These are phyloP conservation scores for Durotheca rogersii DNA, from an alignment of 495 filamentous ascomycete species.

Conservation along the genomic window DNA sequence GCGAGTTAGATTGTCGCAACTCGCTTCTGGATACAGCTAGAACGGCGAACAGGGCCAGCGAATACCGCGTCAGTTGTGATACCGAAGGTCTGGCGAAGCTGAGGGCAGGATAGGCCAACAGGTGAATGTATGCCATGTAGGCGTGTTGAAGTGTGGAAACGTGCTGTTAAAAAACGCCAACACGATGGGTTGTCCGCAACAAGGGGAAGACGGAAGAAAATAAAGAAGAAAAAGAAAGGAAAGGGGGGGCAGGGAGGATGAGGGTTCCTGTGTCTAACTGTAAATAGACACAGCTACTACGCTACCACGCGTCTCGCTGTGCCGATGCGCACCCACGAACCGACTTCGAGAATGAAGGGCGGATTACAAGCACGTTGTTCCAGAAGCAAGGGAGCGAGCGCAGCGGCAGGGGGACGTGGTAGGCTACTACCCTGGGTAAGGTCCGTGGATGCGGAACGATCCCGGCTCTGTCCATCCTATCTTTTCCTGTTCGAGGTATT, in stretches of 20 bases:
- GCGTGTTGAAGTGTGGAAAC: neutral
- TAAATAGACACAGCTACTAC: neutral
- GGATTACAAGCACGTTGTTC: conserved; percentile 28
- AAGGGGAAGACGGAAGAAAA: too few relatives aligned
- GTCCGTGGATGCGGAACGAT: conserved; percentile 19
- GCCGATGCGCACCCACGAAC: too few relatives aligned
- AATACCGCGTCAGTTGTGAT: neutral
- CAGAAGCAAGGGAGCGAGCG: conserved; percentile 31
- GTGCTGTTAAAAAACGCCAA: neutral
- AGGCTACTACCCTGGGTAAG: neutral
- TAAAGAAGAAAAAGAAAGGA: too few relatives aligned
- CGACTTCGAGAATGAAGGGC: conserved; percentile 14
- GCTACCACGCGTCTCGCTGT: conserved; percentile 2
- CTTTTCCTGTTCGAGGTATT: conserved; percentile 21
- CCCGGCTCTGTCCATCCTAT: conserved; percentile 13
- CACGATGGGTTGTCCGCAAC: neutral
- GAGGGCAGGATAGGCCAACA: neutral
- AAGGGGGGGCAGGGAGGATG: too few relatives aligned
- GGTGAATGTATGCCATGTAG: neutral
- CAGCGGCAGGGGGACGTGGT: neutral
- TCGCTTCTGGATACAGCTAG: conserved; percentile 1
- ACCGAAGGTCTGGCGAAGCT: neutral
- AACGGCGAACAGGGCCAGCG: conserved; percentile 1
- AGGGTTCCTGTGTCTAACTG: neutral
- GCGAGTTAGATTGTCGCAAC: neutral